phyloP scores from a whole-genome alignment of 2,329 filamentous ascomycete species.

The Penicillium sp. region DNA sequence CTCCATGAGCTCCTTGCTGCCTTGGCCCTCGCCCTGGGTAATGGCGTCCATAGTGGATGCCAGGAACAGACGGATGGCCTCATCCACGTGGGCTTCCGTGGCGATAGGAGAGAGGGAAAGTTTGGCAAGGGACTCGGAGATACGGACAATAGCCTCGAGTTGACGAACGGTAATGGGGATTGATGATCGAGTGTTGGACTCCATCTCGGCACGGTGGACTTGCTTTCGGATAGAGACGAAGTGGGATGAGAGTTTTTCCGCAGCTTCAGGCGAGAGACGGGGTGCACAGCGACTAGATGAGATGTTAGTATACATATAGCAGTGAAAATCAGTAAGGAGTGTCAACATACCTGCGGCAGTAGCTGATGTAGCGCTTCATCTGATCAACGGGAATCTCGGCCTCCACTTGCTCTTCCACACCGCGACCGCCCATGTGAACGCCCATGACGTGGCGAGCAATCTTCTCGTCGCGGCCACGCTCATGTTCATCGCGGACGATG shows the following conservation, averaged over 20 bases:
- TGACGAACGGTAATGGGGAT: conserved; percentile 98
- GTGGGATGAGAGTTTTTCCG: conserved; percentile 93
- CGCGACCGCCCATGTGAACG: conserved; percentile 89
- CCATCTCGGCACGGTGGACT: conserved; percentile 85
- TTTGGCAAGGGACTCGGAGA: conserved; percentile 94
- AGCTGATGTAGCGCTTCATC: conserved; percentile 96
- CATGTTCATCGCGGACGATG: conserved; percentile 94
- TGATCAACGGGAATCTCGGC: conserved; percentile 92
- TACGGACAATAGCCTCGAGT: conserved; percentile 94
- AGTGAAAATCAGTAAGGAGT: neutral
- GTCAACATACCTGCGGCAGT: conserved; percentile 80
- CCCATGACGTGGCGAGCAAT: conserved; percentile 98
- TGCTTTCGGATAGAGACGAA: conserved; percentile 95
- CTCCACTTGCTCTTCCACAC: conserved; percentile 76
- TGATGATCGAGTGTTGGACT: conserved; percentile 84
- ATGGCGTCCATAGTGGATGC: conserved; percentile 98
- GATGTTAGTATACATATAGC: conserved; percentile 15
- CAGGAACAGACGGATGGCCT: conserved; percentile 94
- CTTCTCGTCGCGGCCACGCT: conserved; percentile 80
- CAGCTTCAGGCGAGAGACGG: conserved; percentile 82
- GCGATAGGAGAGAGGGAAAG: conserved; percentile 81
- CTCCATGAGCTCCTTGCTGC: conserved; percentile 85
- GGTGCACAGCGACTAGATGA: conserved; percentile 76
- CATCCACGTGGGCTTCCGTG: conserved; percentile 88
- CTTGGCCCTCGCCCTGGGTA: conserved; percentile 79